Evolutionary conservation across 495 filamentous ascomycete genomes (phyloP).

Genomic region (Penicillium canescens): DNA sequence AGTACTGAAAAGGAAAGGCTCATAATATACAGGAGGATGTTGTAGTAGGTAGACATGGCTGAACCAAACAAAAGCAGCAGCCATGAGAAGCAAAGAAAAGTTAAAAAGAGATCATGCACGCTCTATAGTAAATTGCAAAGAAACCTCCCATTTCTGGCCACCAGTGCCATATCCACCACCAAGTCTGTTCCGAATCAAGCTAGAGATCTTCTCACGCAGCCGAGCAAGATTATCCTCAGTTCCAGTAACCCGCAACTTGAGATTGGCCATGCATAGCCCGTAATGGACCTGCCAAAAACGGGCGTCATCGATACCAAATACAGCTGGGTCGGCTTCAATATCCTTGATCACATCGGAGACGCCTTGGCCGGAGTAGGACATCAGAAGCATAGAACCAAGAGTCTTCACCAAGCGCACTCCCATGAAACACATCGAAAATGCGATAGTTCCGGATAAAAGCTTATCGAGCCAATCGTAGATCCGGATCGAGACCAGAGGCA

Average conservation of each 20-base stretch:
- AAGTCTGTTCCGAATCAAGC: slow-evolving; percentile 79
- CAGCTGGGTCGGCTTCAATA: slow-evolving; percentile 75
- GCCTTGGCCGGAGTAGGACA: slow-evolving; percentile 73
- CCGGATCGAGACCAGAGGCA: slow-evolving; percentile 77
- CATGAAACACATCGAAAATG: slow-evolving; percentile 81
- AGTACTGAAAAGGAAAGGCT: background rate
- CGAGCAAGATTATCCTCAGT: slow-evolving; percentile 66
- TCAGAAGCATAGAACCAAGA: slow-evolving; percentile 89
- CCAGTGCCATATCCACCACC: slow-evolving; percentile 86
- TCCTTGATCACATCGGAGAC: slow-evolving; percentile 78
- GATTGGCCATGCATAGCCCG: slow-evolving; percentile 90
- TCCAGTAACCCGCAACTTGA: slow-evolving; percentile 72
- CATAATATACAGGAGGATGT: slow-evolving; percentile 7
- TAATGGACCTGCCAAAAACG: slow-evolving; percentile 99
- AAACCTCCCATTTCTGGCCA: slow-evolving; percentile 86
- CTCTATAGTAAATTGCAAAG: slow-evolving; percentile 49
- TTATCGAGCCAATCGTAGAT: slow-evolving; percentile 81
- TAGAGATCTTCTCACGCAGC: slow-evolving; percentile 71
- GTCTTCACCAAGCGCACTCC: slow-evolving; percentile 79
- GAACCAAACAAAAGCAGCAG: background rate
- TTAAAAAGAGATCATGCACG: slow-evolving; percentile 17
- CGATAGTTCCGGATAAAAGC: slow-evolving; percentile 74
- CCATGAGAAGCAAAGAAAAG: background rate
- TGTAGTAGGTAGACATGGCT: background rate
- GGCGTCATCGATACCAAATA: slow-evolving; percentile 80